Evolutionary conservation across 768 basidiomycete species (phyloP), one percentile per base, ranked within the genome.

Genomic region (Russula brevipes): DNA sequence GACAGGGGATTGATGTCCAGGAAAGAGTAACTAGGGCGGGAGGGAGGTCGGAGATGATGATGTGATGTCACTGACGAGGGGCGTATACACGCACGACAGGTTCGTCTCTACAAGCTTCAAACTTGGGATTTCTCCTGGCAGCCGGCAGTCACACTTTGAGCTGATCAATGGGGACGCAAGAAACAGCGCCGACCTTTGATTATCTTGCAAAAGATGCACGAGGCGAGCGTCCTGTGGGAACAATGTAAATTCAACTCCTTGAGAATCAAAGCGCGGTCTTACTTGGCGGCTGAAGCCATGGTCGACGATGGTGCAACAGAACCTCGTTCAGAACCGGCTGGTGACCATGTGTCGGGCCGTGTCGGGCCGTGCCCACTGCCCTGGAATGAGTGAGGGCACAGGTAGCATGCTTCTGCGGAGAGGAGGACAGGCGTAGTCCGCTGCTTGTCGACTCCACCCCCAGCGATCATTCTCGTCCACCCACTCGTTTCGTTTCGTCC

Each of bases 141-240:
- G 12, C 8, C 5, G 19, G 12, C 17, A n/a, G n/a, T n/a, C n/a
- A n/a, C n/a, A 42, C 31, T 42, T 16, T 57, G 35, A 56, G 54
- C 44, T 12, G 12, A 44, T 14, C 10, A 14, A 8, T 0, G 31
- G 11, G 10, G 41, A 9, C 10, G 41, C 41, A 2, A 9, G 24
- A 41, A 14, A 9, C 17, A n/a, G 9, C 19, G 16, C 36, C 33
- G 51, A 85, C 94, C 91, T 77, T 91, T 91, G 78, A 94, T 82
- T 74, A 98, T 97, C 78, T 88, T 97, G 82, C 96, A 98, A 78
- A 97, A 98, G 70, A 98, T 76, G 75, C 94, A 97, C 30, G 73
- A 74, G 5, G 85, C 80, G 41, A 39, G 38, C 7, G 38, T 12
- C 38, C 38, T 14, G 41, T 42, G 41, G 16, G 41, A 10, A 42